phyloP scores from a whole-genome alignment of 139 green algal species.

The Auxenochlorella pyrenoidosa region DNA sequence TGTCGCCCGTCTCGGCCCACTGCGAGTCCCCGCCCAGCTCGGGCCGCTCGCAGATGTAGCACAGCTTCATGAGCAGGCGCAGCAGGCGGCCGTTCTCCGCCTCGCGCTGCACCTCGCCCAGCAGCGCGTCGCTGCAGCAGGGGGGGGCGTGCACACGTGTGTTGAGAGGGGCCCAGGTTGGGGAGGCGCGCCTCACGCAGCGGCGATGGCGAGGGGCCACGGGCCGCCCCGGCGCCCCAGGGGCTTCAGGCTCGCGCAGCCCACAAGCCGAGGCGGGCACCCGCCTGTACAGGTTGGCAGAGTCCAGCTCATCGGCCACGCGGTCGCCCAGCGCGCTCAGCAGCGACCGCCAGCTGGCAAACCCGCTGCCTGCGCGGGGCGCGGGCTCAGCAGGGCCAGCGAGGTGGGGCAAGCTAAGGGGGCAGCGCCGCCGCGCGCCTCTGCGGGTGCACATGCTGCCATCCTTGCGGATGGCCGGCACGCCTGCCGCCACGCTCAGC shows the following conservation, averaged over 20 bases:
- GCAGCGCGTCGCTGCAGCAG: slow-evolving; percentile 53
- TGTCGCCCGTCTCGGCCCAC: slow-evolving; percentile 71
- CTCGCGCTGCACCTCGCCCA: slow-evolving; percentile 81
- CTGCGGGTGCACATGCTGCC: no score
- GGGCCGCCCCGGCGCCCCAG: no score
- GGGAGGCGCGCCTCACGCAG: no score
- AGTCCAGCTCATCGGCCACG: slow-evolving; percentile 79
- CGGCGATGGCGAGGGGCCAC: no score
- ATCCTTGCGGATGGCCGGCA: no score
- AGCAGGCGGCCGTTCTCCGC: slow-evolving; percentile 90
- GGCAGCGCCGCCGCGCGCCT: no score
- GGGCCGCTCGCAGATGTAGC: slow-evolving; percentile 78
- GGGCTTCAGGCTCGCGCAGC: no score
- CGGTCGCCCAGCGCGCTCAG: slow-evolving; percentile 73
- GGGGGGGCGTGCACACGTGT: background rate
- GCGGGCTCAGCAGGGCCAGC: no score
- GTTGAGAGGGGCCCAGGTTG: background rate
- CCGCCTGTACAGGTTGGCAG: slow-evolving; percentile 42
- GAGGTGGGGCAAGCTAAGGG: no score
- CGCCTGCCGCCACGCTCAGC: no score
- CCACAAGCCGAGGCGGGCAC: background rate
- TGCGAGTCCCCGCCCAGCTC: slow-evolving; percentile 62
- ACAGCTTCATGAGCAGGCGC: slow-evolving; percentile 86
- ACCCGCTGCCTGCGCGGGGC: slow-evolving; percentile 24
- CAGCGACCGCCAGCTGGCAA: slow-evolving; percentile 63